A percentile compares a stretch with the other conserved stretches of the same genome.
Evolutionary conservation across 2,329 filamentous ascomycete genomes (phyloP).

Genomic region (Pyricularia sp.): DNA sequence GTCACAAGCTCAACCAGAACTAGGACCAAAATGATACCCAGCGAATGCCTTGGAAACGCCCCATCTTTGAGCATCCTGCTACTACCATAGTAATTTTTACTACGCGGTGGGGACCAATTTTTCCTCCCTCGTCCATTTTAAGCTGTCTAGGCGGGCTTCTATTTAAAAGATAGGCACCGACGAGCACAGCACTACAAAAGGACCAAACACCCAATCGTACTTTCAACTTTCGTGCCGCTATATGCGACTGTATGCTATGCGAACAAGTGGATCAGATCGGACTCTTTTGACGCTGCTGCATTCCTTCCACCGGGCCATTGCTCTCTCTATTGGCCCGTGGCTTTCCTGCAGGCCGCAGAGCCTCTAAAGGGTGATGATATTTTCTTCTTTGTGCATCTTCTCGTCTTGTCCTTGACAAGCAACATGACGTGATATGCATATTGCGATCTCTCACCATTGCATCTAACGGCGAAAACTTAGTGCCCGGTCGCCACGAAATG

Average conservation of each 20-base stretch:
- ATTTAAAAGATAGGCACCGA: too few species aligned
- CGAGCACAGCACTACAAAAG: too few species aligned
- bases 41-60: not conserved
- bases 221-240: not conserved
- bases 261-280: not conserved
- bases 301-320: not conserved
- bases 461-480: not conserved
- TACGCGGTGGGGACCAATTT: not conserved
- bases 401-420: not conserved
- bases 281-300: not conserved
- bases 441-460: not conserved
- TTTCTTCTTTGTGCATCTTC: not conserved
- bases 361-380: not conserved
- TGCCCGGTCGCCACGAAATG: not conserved
- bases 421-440: not conserved
- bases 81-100: too few species aligned
- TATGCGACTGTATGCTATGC: not conserved
- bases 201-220: too few species aligned
- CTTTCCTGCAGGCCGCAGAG: not conserved
- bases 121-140: not conserved
- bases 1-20: not conserved
- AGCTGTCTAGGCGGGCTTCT: too few species aligned
- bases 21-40: not conserved
- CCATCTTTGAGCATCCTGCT: not conserved
- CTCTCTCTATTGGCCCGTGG: not conserved